Evolutionary conservation across 257 asterid genomes (phyloP), one percentile per base, ranked within the genome.

Genomic region (Solanum piurae): DNA sequence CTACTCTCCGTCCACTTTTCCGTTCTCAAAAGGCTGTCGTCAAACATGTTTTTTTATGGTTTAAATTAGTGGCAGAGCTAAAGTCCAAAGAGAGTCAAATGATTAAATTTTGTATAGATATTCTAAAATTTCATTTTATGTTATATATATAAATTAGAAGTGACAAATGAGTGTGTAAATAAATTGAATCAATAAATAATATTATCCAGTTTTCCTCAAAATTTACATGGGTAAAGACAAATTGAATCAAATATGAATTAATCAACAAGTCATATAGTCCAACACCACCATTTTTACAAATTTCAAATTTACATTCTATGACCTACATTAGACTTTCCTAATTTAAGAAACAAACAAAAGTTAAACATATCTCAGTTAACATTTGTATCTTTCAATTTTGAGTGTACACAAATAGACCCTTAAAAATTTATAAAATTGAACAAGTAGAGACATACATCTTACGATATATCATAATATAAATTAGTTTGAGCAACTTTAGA

Each of bases 341-440:
- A 12, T 29, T 16, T 29, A 68, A 27, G 4, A 66, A 13, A 66
- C 34, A 68, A 27, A 12, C 5, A 6, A 5, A 5, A 68, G 6
- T 13, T 27, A 68, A 25, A 68, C 1, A 0, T 55, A 7, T 52
- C 0, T 23, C 7, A 62, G 1, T 23, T 23, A 10, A 9, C 10
- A 11, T 23, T 23, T 62, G 5, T 4, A 10, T n/a, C 0, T 6
- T 62, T 10, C 0, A 9, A 62, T n/a, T 62, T 62, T 62, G 1
- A 1, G 6, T 62, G 2, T 23, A 1, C 6, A 9, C 29, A 62
- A 9, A 10, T 62, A 4, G 2, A 62, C 13, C 23, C 0, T 23
- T 23, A 23, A 23, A 62, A 0, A 23, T 23, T 0, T n/a, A n/a
- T 62, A n/a, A 62, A 62, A 5, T 62, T n/a, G 0, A 62, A n/a